phyloP scores from a whole-genome alignment of 2,329 filamentous ascomycete genomes.

The Phyllosticta ampelicida region DNA sequence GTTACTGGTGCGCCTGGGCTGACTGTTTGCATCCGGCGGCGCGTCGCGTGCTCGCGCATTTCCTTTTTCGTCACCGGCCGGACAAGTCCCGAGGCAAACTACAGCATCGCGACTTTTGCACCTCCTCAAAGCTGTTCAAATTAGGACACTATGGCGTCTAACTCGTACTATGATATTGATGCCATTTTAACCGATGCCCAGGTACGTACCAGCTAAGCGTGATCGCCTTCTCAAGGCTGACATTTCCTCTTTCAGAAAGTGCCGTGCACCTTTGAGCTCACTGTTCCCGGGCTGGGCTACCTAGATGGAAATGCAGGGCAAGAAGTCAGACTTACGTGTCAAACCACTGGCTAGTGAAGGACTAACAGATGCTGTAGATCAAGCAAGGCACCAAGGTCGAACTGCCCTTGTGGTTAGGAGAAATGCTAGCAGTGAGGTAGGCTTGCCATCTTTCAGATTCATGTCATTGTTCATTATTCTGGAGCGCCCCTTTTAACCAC shows the following conservation, averaged over 20 bases:
- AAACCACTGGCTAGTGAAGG: background rate
- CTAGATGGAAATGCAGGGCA: slow-evolving; percentile 70
- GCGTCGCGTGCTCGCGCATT: slow-evolving; percentile 8
- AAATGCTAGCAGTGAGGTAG: slow-evolving; percentile 72
- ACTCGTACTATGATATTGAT: slow-evolving; percentile 74
- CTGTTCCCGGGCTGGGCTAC: slow-evolving; percentile 77
- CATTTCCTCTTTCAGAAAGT: slow-evolving; percentile 55
- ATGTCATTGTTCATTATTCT: background rate
- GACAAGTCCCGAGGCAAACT: background rate
- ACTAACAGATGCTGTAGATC: slow-evolving; percentile 39
- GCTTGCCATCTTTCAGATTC: slow-evolving; percentile 3
- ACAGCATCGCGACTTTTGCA: background rate
- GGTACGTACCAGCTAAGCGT: slow-evolving; percentile 32
- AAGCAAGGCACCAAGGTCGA: slow-evolving; percentile 70
- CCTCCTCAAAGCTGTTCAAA: background rate
- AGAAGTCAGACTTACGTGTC: slow-evolving; percentile 32
- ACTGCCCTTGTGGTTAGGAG: slow-evolving; percentile 86
- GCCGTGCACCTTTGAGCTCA: slow-evolving; percentile 87
- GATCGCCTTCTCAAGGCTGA: background rate
- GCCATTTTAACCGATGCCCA: slow-evolving; percentile 78
- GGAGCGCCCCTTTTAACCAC: background rate
- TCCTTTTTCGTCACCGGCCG: slow-evolving; percentile 4
- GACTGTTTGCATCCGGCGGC: slow-evolving; percentile 1
- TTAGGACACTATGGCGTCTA: slow-evolving; percentile 21
- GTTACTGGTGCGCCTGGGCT: background rate